Evolutionary conservation across 2,329 filamentous ascomycete species (phyloP), one percentile per base, ranked within the genome.

Genomic region (Arthrobotrys sphaeroides): DNA sequence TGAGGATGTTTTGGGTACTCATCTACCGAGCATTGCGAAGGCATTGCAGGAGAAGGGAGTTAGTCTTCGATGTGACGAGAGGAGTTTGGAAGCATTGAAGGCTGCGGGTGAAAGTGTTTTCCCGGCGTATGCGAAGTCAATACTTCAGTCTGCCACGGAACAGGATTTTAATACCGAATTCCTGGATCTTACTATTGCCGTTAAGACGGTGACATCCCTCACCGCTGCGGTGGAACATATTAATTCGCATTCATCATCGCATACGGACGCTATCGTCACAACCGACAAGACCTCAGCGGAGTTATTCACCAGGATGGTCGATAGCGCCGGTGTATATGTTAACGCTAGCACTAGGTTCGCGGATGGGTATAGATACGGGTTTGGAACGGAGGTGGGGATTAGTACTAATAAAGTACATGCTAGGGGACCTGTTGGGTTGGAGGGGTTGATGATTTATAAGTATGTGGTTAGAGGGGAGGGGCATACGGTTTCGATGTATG

Each of bases 401-500:
- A 96, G 92, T 84, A 99, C 95, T 57, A 99, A 97, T 85, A 99
- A 98, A 85, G 97, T 99, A 78, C 95, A 99, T 82, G 91, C 92
- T 0, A 86, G 95, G 59, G 95, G 95, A 0, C 95, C 95, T 0
- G 95, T 99, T 4, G 95, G 95, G 0, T 84, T 99, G 61, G 95
- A 98, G 81, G 95, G 95, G 0, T 83, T 99, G 82, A 97, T 93
- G 82, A 98, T 98, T 77, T 97, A 99, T 84, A 97, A 97, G 85
- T 99, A 97, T 85, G 89, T 95, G 83, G 87, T 99, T 77, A 86
- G 91, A 38, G 95, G 94, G 0, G 85, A 88, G 73, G 95, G 94
- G 7, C 95, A 99, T 67, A 77, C 67, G 16, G 66, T 42, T 12
- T 42, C 9, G 6, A 77, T 77, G 73, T 77, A 70, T 45, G 65